Evolutionary conservation across 495 filamentous ascomycete genomes (phyloP).

Genomic region (Penicillium macrosclerotiorum): DNA sequence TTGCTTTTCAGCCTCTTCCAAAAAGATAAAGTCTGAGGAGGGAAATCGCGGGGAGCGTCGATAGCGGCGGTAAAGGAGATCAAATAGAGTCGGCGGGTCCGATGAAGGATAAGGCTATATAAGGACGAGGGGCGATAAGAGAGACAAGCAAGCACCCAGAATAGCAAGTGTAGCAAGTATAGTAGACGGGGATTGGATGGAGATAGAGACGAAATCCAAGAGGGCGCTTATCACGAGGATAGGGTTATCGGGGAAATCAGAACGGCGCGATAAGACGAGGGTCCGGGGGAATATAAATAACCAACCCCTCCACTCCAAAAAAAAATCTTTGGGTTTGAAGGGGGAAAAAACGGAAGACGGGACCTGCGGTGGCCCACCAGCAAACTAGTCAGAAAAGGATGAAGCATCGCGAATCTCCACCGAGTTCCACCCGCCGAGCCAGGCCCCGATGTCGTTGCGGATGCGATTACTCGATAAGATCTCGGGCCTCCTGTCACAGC

Average conservation of each 20-base stretch:
- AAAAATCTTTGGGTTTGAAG: neutral
- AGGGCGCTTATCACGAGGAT: constrained; percentile 2
- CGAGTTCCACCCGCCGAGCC: constrained; percentile 8
- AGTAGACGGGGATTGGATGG: neutral
- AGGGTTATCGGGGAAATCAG: constrained; percentile 7
- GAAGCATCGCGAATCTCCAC: constrained; percentile 9
- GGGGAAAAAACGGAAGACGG: constrained; percentile 3
- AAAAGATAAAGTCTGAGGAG: too few species aligned
- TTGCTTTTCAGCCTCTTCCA: too few species aligned
- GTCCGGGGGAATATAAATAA: constrained; percentile 28
- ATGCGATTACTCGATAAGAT: constrained; percentile 32
- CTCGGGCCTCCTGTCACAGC: constrained; percentile 5
- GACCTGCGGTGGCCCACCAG: constrained; percentile 10
- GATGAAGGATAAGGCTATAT: neutral
- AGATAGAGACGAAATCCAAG: constrained; percentile 11
- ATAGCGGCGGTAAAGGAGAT: constrained; percentile 1
- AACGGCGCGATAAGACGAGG: constrained; percentile 17
- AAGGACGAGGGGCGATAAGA: neutral
- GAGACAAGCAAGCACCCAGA: neutral
- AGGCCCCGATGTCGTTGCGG: constrained; percentile 8
- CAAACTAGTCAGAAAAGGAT: neutral
- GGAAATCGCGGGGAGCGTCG: constrained; percentile 1
- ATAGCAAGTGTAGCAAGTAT: neutral
- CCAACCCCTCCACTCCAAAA: too few species aligned
- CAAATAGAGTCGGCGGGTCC: neutral